phyloP scores from a whole-genome alignment of 352 stramenopile species.

The Pelagophyceae sp. region DNA sequence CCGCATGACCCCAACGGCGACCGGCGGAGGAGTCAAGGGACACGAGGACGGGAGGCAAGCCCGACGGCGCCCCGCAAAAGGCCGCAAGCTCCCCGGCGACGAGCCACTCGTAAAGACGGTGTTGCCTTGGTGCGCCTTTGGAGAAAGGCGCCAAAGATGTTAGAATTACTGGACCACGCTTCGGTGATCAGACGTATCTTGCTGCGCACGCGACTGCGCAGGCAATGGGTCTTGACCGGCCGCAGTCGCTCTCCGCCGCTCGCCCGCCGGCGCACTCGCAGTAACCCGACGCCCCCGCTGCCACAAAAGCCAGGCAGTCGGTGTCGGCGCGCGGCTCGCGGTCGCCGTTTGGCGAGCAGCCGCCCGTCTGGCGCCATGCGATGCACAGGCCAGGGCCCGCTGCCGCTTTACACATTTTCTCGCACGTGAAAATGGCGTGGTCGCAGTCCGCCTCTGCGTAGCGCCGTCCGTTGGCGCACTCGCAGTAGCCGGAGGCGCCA shows the following conservation, averaged over 20 bases:
- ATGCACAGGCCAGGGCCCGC: conserved; percentile 32
- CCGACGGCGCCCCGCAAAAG: too few species aligned
- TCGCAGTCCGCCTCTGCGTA: background rate
- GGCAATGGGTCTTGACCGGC: background rate
- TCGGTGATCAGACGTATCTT: background rate
- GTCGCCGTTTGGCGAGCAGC: conserved; percentile 38
- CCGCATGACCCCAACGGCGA: too few species aligned
- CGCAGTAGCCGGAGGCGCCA: conserved; percentile 49
- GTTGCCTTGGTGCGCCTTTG: too few species aligned
- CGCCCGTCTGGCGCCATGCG: conserved; percentile 45
- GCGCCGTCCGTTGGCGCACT: conserved; percentile 17
- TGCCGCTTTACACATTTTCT: background rate
- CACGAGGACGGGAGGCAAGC: too few species aligned
- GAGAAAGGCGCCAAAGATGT: too few species aligned
- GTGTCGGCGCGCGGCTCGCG: conserved; percentile 37
- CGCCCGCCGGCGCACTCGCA: conserved; percentile 33
- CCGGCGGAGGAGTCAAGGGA: too few species aligned
- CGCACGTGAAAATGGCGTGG: background rate
- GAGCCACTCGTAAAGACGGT: too few species aligned
- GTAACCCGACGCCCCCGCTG: conserved; percentile 43
- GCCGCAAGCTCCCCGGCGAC: too few species aligned
- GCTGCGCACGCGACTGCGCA: background rate
- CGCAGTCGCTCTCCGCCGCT: background rate
- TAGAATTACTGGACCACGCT: too few species aligned
- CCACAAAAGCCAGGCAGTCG: conserved; percentile 34